Conservation (phyloP, 2,329 filamentous ascomycete species). For the Metarhizium rileyi region DNA sequence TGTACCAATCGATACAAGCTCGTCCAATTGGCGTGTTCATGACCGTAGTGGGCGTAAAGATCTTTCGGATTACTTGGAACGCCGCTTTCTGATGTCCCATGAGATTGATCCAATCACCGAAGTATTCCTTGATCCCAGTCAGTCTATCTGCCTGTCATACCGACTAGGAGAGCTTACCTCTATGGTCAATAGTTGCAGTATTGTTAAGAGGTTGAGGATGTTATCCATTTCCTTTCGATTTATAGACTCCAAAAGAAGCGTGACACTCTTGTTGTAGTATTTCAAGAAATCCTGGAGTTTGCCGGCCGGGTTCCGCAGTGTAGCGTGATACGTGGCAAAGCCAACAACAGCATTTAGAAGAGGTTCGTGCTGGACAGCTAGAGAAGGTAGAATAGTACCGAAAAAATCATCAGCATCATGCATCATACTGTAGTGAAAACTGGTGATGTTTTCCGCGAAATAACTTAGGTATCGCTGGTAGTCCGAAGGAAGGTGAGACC, state of each 20-base stretch:
- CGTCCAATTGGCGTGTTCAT: constrained; percentile 61
- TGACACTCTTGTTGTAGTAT: constrained; percentile 86
- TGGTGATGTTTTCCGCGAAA: constrained; percentile 65
- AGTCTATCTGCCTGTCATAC: constrained; percentile 2
- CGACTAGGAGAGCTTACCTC: constrained; percentile 50
- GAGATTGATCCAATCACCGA: constrained; percentile 92
- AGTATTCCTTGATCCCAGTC: constrained; percentile 60
- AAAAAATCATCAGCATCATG: constrained; percentile 66
- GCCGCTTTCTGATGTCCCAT: constrained; percentile 90
- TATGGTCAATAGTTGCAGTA: constrained; percentile 84
- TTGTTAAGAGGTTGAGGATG: constrained; percentile 70
- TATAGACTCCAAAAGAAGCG: constrained; percentile 61
- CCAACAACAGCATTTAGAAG: constrained; percentile 79
- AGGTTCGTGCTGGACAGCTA: constrained; percentile 66
- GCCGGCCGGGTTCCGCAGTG: constrained; percentile 58
- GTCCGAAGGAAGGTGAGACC: constrained; percentile 55
- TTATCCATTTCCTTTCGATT: constrained; percentile 61
- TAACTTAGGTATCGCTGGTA: constrained; percentile 71
- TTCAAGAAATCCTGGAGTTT: constrained; percentile 73
- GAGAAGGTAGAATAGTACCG: constrained; percentile 56
- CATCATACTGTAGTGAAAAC: constrained; percentile 75
- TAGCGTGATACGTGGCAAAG: constrained; percentile 81
- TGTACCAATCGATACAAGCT: constrained; percentile 79
- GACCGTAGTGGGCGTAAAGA: constrained; percentile 69
- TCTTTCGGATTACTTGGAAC: constrained; percentile 63